Evolutionary conservation across 1,139 yeast genomes (phyloP).

Genomic region (Geotrichum europaeum): DNA sequence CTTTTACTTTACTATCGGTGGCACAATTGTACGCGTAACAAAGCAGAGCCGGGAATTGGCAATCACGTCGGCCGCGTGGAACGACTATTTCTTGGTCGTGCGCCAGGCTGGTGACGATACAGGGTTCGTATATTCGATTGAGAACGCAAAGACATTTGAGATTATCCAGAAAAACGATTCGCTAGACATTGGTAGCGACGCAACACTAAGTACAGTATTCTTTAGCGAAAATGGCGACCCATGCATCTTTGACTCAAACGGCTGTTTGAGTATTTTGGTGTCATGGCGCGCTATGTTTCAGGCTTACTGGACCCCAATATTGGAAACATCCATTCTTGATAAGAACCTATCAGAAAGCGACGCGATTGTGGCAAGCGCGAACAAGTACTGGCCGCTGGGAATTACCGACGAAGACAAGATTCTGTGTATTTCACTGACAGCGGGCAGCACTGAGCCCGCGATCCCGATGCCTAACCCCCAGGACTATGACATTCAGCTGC

Average conservation of each 20-base stretch:
- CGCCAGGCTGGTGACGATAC: conserved; percentile 24
- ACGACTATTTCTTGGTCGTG: conserved; percentile 43
- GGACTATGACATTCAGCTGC: conserved; percentile 65
- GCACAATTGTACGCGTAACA: conserved; percentile 49
- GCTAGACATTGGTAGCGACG: conserved; percentile 25
- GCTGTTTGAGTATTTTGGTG: conserved; percentile 59
- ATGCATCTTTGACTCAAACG: conserved; percentile 72
- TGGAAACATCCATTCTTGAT: conserved; percentile 62
- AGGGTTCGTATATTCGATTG: conserved; percentile 35
- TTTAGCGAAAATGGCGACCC: conserved; percentile 89
- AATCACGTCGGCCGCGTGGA: conserved; percentile 48
- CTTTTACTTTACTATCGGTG: conserved; percentile 49
- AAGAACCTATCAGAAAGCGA: conserved; percentile 46
- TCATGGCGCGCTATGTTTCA: conserved; percentile 72
- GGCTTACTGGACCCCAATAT: conserved; percentile 54
- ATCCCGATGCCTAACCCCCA: conserved; percentile 82
- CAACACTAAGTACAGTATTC: conserved; percentile 48
- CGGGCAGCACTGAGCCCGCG: conserved; percentile 44
- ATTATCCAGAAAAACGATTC: conserved; percentile 36
- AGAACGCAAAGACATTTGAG: conserved; percentile 36
- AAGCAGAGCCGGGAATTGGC: conserved; percentile 45
- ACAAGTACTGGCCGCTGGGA: conserved; percentile 83
- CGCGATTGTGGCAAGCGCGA: conserved; percentile 31
- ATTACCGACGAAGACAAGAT: conserved; percentile 54
- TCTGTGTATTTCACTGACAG: conserved; percentile 69